These are phyloP conservation scores for Nemania sp. DNA, from an alignment of 2,329 filamentous ascomycete genomes.

Conservation along the genomic window DNA sequence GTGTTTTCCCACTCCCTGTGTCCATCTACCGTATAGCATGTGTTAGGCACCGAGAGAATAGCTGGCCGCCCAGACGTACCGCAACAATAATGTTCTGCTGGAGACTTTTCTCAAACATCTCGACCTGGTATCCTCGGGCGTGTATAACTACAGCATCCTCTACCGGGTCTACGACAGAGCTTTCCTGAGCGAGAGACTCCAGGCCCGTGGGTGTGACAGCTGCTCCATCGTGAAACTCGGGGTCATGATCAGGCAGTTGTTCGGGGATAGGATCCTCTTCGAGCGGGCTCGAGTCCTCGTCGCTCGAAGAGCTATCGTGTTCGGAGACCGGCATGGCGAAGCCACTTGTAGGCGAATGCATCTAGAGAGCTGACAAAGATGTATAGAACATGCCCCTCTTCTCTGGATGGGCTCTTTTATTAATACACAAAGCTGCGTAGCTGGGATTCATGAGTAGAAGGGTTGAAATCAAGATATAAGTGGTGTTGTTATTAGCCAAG, in stretches of 20 bases:
- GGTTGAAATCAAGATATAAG: neutral
- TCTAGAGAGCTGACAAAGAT: neutral
- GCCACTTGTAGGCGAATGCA: slow-evolving; percentile 8
- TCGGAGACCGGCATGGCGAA: neutral
- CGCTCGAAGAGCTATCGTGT: slow-evolving; percentile 1
- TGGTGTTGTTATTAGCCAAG: too few species aligned
- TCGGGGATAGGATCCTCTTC: slow-evolving; percentile 1
- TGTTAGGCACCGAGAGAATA: slow-evolving; percentile 3
- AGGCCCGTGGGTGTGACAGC: neutral
- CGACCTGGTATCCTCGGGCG: slow-evolving; percentile 69
- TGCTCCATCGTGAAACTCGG: neutral
- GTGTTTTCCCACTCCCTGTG: slow-evolving; percentile 78
- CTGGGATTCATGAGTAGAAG: neutral
- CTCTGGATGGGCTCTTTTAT: neutral
- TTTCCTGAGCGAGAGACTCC: neutral
- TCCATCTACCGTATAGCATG: slow-evolving; percentile 67
- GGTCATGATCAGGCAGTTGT: neutral
- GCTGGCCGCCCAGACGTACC: slow-evolving; percentile 48
- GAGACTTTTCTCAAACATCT: slow-evolving; percentile 75
- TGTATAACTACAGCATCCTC: slow-evolving; percentile 43
- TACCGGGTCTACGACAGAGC: slow-evolving; percentile 4
- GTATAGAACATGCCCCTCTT: neutral
- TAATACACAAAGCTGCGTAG: neutral
- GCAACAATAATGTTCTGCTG: slow-evolving; percentile 72
- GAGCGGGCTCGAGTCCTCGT: slow-evolving; percentile 17